These are phyloP conservation scores for Kuraishia piskuri DNA, from an alignment of 805 yeast genomes.

Conservation along the genomic window DNA sequence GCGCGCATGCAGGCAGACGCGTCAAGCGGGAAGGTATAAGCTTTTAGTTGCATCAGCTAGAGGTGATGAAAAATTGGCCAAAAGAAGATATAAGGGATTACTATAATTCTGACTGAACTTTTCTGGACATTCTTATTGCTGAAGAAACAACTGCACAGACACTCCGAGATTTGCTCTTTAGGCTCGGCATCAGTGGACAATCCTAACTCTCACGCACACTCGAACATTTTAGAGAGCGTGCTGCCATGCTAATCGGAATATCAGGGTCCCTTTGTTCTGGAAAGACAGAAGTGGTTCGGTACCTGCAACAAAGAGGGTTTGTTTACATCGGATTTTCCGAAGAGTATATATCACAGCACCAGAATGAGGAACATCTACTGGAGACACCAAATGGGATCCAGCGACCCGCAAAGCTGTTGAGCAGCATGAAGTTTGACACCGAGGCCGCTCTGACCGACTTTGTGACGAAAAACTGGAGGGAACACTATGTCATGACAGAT, in stretches of 20 bases:
- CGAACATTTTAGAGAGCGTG: neutral
- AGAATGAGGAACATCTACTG: neutral
- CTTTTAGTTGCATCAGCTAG: too few species aligned
- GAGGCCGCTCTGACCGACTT: conserved; percentile 41
- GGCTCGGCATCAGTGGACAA: neutral
- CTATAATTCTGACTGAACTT: too few species aligned
- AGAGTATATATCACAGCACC: neutral
- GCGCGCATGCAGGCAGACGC: neutral
- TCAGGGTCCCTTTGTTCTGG: conserved; percentile 68
- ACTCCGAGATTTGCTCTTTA: neutral
- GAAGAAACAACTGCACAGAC: too few species aligned
- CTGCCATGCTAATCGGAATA: conserved; percentile 60
- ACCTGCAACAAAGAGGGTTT: conserved; percentile 46
- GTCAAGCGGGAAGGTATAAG: neutral
- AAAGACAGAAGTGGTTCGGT: conserved; percentile 52
- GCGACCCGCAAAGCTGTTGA: conserved; percentile 12
- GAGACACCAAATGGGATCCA: conserved; percentile 10
- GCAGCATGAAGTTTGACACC: conserved; percentile 23
- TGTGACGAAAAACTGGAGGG: conserved; percentile 61
- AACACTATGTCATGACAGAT: conserved; percentile 50
- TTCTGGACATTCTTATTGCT: too few species aligned
- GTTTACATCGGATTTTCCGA: conserved; percentile 18
- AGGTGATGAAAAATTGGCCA: too few species aligned
- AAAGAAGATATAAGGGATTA: too few species aligned
- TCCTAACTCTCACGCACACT: neutral